Conservation (phyloP, 805 yeast genomes). For the Saccharomycopsis babjevae region DNA sequence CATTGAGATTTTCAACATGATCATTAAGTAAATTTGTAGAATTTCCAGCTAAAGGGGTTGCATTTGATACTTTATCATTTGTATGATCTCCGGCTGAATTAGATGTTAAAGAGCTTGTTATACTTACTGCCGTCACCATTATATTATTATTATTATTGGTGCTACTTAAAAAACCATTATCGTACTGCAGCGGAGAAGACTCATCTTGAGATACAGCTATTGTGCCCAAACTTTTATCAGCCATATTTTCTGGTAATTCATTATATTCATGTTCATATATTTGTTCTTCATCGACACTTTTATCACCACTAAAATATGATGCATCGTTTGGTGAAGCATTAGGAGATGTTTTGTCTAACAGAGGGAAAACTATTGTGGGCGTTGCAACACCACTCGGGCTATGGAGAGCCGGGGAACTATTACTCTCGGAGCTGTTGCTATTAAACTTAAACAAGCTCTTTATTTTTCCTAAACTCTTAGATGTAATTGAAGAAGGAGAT, state of each 20-base stretch:
- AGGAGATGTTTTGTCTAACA: background rate
- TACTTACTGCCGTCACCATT: background rate
- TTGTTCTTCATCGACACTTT: background rate
- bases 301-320: background rate
- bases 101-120: slow-evolving; percentile 16
- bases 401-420: background rate
- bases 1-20: slow-evolving; percentile 7
- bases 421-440: slow-evolving; percentile 12
- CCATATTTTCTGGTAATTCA: slow-evolving; percentile 3
- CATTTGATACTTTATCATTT: slow-evolving; percentile 2
- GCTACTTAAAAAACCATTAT: background rate
- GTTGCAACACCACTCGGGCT: background rate
- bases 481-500: slow-evolving; percentile 1
- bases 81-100: background rate
- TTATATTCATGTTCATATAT: background rate
- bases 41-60: background rate
- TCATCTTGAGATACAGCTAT: background rate
- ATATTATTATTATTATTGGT: background rate
- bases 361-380: slow-evolving; percentile 5
- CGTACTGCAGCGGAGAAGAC: background rate
- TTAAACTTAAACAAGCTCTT: slow-evolving; percentile 25
- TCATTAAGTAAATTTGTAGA: slow-evolving; percentile 12
- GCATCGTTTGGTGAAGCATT: background rate
- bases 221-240: background rate
- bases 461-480: slow-evolving; percentile 24